Percentiles rank a stretch among this genome's conserved stretches.
Evolutionary conservation across 139 green algal genomes (phyloP).

Genomic region (Zygnema circumcarinatum): DNA sequence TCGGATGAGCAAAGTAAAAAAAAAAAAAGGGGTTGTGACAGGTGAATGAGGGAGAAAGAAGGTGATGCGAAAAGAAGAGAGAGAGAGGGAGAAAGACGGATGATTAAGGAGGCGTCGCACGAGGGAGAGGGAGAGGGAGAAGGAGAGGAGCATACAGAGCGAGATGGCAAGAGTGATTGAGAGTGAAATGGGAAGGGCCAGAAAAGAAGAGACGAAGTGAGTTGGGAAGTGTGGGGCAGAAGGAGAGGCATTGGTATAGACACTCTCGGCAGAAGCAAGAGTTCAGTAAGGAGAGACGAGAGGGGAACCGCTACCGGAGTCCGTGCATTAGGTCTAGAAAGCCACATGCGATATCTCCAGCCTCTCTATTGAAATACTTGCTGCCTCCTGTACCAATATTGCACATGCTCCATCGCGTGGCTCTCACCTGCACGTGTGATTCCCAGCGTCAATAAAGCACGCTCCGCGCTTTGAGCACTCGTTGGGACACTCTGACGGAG

Average conservation of each 20-base stretch:
- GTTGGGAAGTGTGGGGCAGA: too few relatives aligned
- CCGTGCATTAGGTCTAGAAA: too few relatives aligned
- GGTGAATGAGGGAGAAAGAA: neutral
- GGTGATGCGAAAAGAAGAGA: neutral
- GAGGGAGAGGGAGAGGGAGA: conserved; percentile 6
- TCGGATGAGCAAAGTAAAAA: too few relatives aligned
- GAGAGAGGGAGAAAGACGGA: neutral
- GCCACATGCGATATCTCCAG: neutral
- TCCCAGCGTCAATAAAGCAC: neutral
- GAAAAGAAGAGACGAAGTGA: too few relatives aligned
- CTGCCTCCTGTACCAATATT: neutral
- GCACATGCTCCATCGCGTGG: neutral
- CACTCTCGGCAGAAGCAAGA: too few relatives aligned
- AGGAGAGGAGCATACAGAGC: neutral
- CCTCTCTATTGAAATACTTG: conserved; percentile 1
- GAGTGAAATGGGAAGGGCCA: too few relatives aligned
- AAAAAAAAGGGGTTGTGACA: neutral
- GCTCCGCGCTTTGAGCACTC: conserved; percentile 3
- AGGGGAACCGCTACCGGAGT: too few relatives aligned
- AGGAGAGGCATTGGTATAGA: neutral
- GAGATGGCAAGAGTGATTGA: neutral
- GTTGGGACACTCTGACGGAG: neutral
- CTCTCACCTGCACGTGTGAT: neutral
- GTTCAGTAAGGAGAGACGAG: too few relatives aligned
- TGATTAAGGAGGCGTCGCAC: neutral